Evolutionary conservation across 305 asterid species (phyloP), one percentile per base, ranked within the genome.

Genomic region (Solanum hybrid): DNA sequence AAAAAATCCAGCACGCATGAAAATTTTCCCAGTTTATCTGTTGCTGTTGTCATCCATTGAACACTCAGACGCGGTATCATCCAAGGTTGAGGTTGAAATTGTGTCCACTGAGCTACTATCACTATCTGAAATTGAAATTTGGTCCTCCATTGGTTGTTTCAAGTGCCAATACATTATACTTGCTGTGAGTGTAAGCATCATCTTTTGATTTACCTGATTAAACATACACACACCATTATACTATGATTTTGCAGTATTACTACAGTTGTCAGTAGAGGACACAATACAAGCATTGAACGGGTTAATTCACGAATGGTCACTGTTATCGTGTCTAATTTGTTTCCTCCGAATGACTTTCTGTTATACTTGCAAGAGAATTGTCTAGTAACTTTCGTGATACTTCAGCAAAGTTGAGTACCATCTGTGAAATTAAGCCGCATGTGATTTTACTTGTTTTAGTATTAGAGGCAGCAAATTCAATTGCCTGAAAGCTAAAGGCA

Each of bases 111-210:
- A 89, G 93, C 95, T 94, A 5, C 78, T 91, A 90, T 97, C 99
- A 42, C 95, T 95, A 91, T 97, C 99, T 14, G 99, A 96, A 91
- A 96, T 94, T 88, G 92, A 91, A 5, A 90, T 88, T 69, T 92
- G 92, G 51, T 93, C 95, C 88, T 93, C 97, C 10, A 40, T 64
- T 6, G 97, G 94, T 89, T 89, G 94, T 90, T 95, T 95, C 91
- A 94, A 91, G 88, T 91, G 94, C 98, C 98, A 94, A 79, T 94
- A 94, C 98, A 95, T 95, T 3, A 95, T 94, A 69, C 97, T 95
- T 90, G 98, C 97, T 56, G 95, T 95, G 87, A 95, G 75, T 77
- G 96, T 94, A 64, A 95, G 96, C 89, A 95, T 95, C 98, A 95
- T 95, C 93, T 95, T 95, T 77, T 95, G 98, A 88, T 95, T 95